A percentile compares a stretch with the other conserved stretches of the same genome.
These are phyloP conservation scores for Kodamaea kaohsiungensis DNA, from an alignment of 805 yeast genomes.

Conservation along the genomic window DNA sequence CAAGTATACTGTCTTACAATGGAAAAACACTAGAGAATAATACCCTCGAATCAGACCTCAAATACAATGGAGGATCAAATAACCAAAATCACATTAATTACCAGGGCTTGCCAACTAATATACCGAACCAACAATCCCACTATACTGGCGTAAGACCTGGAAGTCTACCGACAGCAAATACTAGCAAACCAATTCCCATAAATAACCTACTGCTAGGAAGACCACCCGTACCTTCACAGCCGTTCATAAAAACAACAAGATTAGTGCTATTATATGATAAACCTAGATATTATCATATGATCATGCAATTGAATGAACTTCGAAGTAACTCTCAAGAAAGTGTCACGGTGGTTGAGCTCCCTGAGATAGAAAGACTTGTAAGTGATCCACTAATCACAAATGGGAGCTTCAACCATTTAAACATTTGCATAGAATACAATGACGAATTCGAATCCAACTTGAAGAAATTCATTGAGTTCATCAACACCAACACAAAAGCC, in stretches of 20 bases:
- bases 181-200: neutral
- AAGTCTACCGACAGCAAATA: neutral
- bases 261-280: slow-evolving; percentile 26
- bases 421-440: slow-evolving; percentile 34
- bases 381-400: slow-evolving; percentile 13
- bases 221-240: neutral
- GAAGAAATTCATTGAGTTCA: slow-evolving; percentile 21
- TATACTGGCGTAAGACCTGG: neutral
- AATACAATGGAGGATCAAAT: neutral
- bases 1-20: neutral
- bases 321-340: slow-evolving; percentile 17
- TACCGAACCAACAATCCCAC: neutral
- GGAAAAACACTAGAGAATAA: neutral
- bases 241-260: slow-evolving; percentile 11
- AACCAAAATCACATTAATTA: neutral
- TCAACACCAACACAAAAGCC: slow-evolving; percentile 16
- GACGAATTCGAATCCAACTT: slow-evolving; percentile 28
- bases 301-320: slow-evolving; percentile 25
- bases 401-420: slow-evolving; percentile 21
- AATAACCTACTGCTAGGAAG: neutral
- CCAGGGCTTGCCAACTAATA: neutral
- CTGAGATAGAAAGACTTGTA: slow-evolving; percentile 19
- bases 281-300: slow-evolving; percentile 29
- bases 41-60: neutral
- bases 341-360: slow-evolving; percentile 20